Conservation (phyloP, 768 basidiomycete species). For the Suillus subluteus region DNA sequence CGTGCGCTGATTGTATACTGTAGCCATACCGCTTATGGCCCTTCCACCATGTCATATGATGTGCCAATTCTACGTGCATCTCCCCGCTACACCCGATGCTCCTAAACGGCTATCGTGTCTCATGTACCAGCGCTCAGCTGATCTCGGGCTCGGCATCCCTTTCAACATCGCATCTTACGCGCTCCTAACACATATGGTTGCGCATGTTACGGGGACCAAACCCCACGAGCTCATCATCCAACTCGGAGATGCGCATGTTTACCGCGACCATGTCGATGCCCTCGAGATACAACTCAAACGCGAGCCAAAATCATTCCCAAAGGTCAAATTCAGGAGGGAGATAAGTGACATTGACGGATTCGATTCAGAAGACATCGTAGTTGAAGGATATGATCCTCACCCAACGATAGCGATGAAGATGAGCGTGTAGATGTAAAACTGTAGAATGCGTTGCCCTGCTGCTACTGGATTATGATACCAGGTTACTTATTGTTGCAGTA, state of each 20-base stretch:
- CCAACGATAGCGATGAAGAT: conserved; percentile 93
- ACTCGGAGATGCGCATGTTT: conserved; percentile 97
- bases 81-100: conserved; percentile 55
- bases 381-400: conserved; percentile 87
- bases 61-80: conserved; percentile 98
- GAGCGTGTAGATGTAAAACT: conserved; percentile 62
- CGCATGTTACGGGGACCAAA: conserved; percentile 84
- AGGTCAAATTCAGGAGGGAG: conserved; percentile 69
- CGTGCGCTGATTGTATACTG: not conserved
- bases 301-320: conserved; percentile 83
- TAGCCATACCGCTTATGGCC: conserved; percentile 94
- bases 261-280: conserved; percentile 89
- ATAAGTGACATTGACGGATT: conserved; percentile 81
- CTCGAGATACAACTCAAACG: conserved; percentile 80
- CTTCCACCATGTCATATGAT: conserved; percentile 98
- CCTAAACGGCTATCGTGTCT: conserved; percentile 87
- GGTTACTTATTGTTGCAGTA: not conserved
- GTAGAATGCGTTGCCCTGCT: not conserved
- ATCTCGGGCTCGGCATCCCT: conserved; percentile 95
- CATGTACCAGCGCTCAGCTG: conserved; percentile 98
- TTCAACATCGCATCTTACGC: conserved; percentile 99
- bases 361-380: conserved; percentile 74
- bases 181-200: conserved; percentile 96
- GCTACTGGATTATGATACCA: not conserved
- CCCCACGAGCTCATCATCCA: conserved; percentile 93